Evolutionary conservation across 1,139 yeast species (phyloP).

Genomic region (Yamadazyma mexicana): DNA sequence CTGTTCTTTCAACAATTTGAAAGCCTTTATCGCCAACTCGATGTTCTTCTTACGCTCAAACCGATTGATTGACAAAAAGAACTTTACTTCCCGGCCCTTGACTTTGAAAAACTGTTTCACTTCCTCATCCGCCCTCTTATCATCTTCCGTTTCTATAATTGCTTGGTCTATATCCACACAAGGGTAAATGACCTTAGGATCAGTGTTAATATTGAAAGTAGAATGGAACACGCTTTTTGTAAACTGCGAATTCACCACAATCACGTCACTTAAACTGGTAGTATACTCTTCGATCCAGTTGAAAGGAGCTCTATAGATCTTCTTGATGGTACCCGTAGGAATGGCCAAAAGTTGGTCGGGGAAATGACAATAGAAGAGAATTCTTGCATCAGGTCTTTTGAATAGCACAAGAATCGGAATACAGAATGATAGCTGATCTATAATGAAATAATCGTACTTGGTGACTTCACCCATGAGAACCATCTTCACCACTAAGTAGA

Average conservation of each 20-base stretch:
- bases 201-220: slow-evolving; percentile 54
- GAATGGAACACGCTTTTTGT: slow-evolving; percentile 68
- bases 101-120: slow-evolving; percentile 30
- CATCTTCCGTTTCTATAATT: slow-evolving; percentile 17
- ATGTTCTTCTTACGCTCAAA: slow-evolving; percentile 86
- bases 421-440: slow-evolving; percentile 87
- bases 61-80: slow-evolving; percentile 77
- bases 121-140: slow-evolving; percentile 26
- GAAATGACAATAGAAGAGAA: slow-evolving; percentile 90
- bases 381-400: slow-evolving; percentile 39
- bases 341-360: slow-evolving; percentile 84
- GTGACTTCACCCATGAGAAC: slow-evolving; percentile 48
- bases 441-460: slow-evolving; percentile 68
- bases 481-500: slow-evolving; percentile 58
- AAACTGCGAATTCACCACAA: slow-evolving; percentile 86
- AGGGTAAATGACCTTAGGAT: slow-evolving; percentile 83
- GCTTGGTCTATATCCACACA: slow-evolving; percentile 59
- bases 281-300: slow-evolving; percentile 80
- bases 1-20: slow-evolving; percentile 35
- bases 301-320: slow-evolving; percentile 75
- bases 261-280: slow-evolving; percentile 70
- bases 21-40: slow-evolving; percentile 71
- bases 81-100: slow-evolving; percentile 25
- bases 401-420: slow-evolving; percentile 69
- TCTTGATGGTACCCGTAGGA: slow-evolving; percentile 55